phyloP scores from a whole-genome alignment of 2,329 filamentous ascomycete genomes.

The Rhytidhysteron rufulum region DNA sequence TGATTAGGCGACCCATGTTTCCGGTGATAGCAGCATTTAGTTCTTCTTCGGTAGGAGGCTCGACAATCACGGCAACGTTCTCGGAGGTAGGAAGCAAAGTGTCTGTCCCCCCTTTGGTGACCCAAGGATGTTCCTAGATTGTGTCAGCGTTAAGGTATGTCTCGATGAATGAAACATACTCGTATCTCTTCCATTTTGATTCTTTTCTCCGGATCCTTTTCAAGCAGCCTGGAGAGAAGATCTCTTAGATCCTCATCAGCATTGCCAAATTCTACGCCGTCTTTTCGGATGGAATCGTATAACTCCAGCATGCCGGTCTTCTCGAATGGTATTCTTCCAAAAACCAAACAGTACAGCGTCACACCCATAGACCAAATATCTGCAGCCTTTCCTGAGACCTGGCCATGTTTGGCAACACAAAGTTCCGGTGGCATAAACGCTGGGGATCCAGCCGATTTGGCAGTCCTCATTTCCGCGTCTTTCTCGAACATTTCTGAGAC shows the following conservation, averaged over 20 bases:
- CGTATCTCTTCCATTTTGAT: constrained; percentile 80
- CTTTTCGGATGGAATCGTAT: constrained; percentile 79
- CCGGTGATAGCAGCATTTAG: constrained; percentile 85
- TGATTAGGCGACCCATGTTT: constrained; percentile 81
- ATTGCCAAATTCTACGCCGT: constrained; percentile 61
- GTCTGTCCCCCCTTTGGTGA: constrained; percentile 76
- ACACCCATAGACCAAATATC: constrained; percentile 99
- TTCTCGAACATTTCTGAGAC: constrained; percentile 99
- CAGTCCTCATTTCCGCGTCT: constrained; percentile 78
- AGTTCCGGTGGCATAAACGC: constrained; percentile 93
- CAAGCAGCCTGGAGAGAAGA: constrained; percentile 68
- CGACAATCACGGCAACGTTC: constrained; percentile 77
- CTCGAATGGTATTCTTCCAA: constrained; percentile 84
- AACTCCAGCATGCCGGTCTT: constrained; percentile 75
- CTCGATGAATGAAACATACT: constrained; percentile 49
- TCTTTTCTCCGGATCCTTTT: constrained; percentile 79
- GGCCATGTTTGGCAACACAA: constrained; percentile 79
- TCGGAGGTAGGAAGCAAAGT: constrained; percentile 75
- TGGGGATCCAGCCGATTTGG: constrained; percentile 90
- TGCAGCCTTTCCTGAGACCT: constrained; percentile 82
- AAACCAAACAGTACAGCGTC: constrained; percentile 87
- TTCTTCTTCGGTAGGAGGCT: constrained; percentile 84
- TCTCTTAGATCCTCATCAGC: constrained; percentile 68
- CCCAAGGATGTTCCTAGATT: constrained; percentile 81
- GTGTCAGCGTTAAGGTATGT: constrained; percentile 16